Base-by-base conservation (phyloP, 768 basidiomycete species). In the Phanerochaete sordida region DNA sequence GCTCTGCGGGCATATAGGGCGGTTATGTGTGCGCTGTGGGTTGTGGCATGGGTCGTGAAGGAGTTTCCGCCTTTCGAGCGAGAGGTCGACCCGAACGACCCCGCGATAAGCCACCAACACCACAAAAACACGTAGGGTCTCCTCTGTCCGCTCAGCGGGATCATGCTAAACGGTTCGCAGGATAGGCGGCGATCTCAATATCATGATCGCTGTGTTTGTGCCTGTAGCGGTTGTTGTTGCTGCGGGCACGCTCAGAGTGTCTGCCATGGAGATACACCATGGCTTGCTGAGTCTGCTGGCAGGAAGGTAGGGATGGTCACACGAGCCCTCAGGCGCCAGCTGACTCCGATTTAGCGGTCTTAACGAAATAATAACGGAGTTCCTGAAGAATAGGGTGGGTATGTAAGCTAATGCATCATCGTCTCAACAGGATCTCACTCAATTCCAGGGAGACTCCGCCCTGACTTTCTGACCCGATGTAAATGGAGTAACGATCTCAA, bases 391-490 rank as follows among this genome's bases (percentile, higher is more conserved):
- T 63, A 74, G 78, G 68, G 76, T 88, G 43, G 87, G 87, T 84
- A 64, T 72, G 64, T 63, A 30, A 26, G 21, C 54, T n/a, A 23
- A 30, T 30, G 37, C 30, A 15, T n/a, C 19, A 30, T 9, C 19
- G 9, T 30, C 4, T 6, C 28, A 5, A 31, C n/a, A 5, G 28
- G 19, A 26, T 44, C 24, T 61, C 31, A 52, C 23, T 9, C 46
- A 43, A 16, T 51, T 55, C 7, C 57, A 75, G 77, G 77, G 47
- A 69, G 87, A 24, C 70, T 89, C 19, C 78, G 87, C 13, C 87
- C 87, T 0, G 87, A 89, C 67, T 89, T 88, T 65, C 77, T 88
- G 44, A 75, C 80, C 12, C 80, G 86, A 33, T 89, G 87, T 64
- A 77, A 80, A 63, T 88, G 85, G 85, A 80, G 85, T 55, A 71